Evolutionary conservation across 148 eudicot species (phyloP).

Genomic region (Agrostemma githago): DNA sequence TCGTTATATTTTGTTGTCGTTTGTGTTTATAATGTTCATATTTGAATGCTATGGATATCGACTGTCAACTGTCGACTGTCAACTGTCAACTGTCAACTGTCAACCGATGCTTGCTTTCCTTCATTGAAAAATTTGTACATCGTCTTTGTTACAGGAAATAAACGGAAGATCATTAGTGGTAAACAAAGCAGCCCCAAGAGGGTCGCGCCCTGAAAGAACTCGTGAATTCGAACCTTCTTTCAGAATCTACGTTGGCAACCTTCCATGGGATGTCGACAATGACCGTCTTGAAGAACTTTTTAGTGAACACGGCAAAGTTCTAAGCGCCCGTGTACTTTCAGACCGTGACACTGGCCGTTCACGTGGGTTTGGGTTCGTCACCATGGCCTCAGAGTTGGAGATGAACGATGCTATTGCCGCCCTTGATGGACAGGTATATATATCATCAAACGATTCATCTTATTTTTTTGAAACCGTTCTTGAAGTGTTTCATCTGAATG

Average conservation of each 20-base stretch:
- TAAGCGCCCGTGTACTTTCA: conserved; percentile 59
- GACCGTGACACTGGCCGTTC: conserved; percentile 84
- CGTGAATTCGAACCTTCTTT: conserved; percentile 42
- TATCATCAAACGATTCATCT: background rate
- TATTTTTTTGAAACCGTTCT: background rate
- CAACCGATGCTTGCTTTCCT: too few relatives aligned
- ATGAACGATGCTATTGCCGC: conserved; percentile 73
- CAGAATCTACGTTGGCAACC: conserved; percentile 80
- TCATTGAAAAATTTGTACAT: too few relatives aligned
- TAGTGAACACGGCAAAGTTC: conserved; percentile 68
- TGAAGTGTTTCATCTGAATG: background rate
- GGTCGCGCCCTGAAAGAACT: conserved; percentile 45
- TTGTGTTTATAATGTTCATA: background rate
- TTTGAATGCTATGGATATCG: background rate
- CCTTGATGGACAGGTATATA: conserved; percentile 80
- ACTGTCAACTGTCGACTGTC: too few relatives aligned
- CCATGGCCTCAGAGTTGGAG: conserved; percentile 69
- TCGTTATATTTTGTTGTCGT: background rate
- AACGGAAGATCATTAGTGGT: conserved; percentile 67
- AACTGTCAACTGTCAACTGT: too few relatives aligned
- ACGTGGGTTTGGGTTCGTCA: conserved; percentile 85
- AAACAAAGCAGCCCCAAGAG: conserved; percentile 92
- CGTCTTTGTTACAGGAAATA: conserved; percentile 47
- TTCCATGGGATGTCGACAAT: conserved; percentile 83
- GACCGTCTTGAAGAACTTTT: conserved; percentile 64